Base-by-base conservation (phyloP, 2,329 filamentous ascomycete genomes). In the Colletotrichum australisinense region DNA sequence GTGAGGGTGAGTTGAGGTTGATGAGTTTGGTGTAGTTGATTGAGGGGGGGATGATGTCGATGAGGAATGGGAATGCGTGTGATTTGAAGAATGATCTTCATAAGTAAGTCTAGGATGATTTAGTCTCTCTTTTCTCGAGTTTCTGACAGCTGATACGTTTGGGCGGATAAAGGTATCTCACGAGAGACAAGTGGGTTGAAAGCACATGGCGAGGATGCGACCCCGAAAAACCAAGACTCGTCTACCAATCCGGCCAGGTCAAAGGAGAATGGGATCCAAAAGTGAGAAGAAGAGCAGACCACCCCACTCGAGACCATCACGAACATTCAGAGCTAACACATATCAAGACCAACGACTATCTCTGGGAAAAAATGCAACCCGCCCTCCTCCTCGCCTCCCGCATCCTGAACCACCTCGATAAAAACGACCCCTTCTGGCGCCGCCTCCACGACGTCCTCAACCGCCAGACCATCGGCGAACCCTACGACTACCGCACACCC, bases 351-450 rank as follows among this genome's bases (percentile, higher is more conserved):
- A 77, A 81, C n/a, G 69, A 75, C 11, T 66, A 53, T 5, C 64
- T 82, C 1, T 82, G 80, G 80, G 19, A 75, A 4, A 78, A 76
- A 16, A 67, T 81, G 52, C 77, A 79, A 22, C 80, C 80, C 8
- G 76, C 78, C 6, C 76, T 82, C 7, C 74, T 76, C 53, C 73
- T 81, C 11, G 75, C 77, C 9, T 76, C 79, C 1, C 75, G 77
- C 2, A 62, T 82, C 4, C 67, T 81, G 1, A 16, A 63, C 1
- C 58, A 67, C 14, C 66, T 66, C 24, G 53, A 69, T 3, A 55
- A 52, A 14, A 32, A 76, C 2, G 75, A 80, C 8, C 65, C 71
- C 1, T 82, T 76, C 30, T 75, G 76, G 32, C 12, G 14, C 4
- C 65, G 76, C 2, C 57, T 81, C 3, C 63, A 77, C 30, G 76